These are phyloP conservation scores for Mycena amicta DNA, from an alignment of 768 basidiomycete species.

Conservation along the genomic window DNA sequence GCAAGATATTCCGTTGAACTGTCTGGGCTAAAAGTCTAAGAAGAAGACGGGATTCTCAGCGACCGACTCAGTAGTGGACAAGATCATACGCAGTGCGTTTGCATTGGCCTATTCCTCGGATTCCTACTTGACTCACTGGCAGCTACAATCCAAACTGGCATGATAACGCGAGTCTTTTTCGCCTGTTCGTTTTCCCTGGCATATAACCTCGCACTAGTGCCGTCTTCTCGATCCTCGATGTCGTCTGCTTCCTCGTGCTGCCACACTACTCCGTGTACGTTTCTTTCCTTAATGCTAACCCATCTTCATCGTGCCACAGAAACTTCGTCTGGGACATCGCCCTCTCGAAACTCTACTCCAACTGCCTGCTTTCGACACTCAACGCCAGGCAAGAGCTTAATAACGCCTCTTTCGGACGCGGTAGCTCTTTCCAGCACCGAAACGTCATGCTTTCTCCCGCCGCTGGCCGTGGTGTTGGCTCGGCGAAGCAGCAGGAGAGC, in stretches of 20 bases:
- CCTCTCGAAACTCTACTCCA: neutral
- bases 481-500: neutral
- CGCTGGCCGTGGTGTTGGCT: neutral
- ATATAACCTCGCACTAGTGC: no score
- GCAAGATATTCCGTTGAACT: no score
- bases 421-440: neutral
- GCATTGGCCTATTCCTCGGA: neutral
- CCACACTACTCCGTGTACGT: neutral
- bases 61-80: conserved; percentile 2
- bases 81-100: neutral
- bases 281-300: neutral
- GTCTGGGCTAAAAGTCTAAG: no score
- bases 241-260: neutral
- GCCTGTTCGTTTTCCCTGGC: neutral
- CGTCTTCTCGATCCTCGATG: neutral
- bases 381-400: neutral
- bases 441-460: neutral
- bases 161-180: conserved; percentile 3
- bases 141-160: neutral
- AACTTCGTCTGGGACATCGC: neutral
- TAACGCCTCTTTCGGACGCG: neutral
- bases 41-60: conserved; percentile 1
- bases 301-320: neutral
- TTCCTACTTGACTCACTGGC: neutral
- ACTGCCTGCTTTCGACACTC: neutral